These are phyloP conservation scores for Poterioochromonas sp. DNA, from an alignment of 352 stramenopile genomes.

Conservation along the genomic window DNA sequence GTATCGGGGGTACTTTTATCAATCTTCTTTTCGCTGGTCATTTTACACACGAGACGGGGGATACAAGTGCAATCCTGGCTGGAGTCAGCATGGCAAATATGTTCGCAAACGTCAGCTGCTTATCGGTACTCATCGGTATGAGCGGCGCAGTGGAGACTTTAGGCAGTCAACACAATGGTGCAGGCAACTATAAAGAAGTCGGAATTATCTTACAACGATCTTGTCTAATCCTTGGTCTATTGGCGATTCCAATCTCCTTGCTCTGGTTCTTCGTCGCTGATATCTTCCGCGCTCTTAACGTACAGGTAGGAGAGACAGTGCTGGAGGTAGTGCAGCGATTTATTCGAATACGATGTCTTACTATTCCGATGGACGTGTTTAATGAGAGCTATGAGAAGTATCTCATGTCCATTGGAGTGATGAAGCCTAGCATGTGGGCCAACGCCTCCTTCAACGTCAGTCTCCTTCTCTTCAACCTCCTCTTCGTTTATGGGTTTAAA, in stretches of 20 bases:
- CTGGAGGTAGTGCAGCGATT: background rate
- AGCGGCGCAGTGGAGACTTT: constrained; percentile 21
- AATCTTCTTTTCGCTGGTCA: constrained; percentile 22
- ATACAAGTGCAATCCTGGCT: constrained; percentile 2
- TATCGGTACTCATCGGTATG: constrained; percentile 28
- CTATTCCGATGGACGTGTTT: constrained; percentile 18
- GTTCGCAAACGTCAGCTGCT: constrained; percentile 19
- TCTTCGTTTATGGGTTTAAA: constrained; percentile 11
- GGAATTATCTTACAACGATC: constrained; percentile 20
- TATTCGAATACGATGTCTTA: background rate
- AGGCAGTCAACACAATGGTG: constrained; percentile 23
- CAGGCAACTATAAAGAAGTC: constrained; percentile 23
- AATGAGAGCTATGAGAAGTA: constrained; percentile 28
- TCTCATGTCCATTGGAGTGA: constrained; percentile 25
- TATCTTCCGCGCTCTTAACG: background rate
- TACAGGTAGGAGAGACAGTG: background rate
- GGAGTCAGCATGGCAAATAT: constrained; percentile 19
- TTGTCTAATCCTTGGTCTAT: background rate
- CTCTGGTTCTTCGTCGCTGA: constrained; percentile 6
- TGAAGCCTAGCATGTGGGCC: constrained; percentile 18
- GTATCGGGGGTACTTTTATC: constrained; percentile 17
- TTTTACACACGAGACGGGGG: background rate
- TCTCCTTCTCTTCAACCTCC: background rate
- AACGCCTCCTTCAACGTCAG: constrained; percentile 14
- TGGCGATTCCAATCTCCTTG: background rate